Evolutionary conservation across 2,329 filamentous ascomycete species (phyloP), one percentile per base, ranked within the genome.

Genomic region (Xylogone sp.): DNA sequence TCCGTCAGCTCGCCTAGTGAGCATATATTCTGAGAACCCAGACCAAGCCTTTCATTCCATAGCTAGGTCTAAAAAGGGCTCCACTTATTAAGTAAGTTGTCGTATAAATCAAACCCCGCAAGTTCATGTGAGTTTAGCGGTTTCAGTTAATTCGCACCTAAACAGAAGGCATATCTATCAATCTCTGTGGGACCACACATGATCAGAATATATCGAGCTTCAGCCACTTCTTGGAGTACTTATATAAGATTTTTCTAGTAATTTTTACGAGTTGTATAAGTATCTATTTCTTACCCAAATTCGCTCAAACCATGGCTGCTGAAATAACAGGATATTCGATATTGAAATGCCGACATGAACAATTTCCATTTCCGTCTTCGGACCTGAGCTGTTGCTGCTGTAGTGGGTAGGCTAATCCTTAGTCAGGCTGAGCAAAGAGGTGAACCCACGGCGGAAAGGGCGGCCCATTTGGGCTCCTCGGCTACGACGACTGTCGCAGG

Each of bases 251-350:
- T 19, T 9, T 42, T 34, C 42, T 45, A 31, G 27, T 46, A 42
- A 42, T 42, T 29, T 50, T 21, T 24, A 13, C 22, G 21, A 19
- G 13, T 49, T 18, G 42, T 1, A 3, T 22, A 43, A n/a, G 24
- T 24, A 12, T 52, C 27, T 54, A n/a, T 31, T n/a, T n/a, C 50
- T 56, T 53, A 56, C 52, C 54, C 50, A 56, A 24, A 56, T 52
- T n/a, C 52, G 54, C 47, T 27, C 47, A 49, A 56, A 54, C 50
- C 52, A 56, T 27, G 50, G 50, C 16, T 43, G 42, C 47, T 48
- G 20, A 53, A 56, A 48, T 18, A 56, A 27, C n/a, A n/a, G n/a
- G n/a, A n/a, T n/a, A n/a, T n/a, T n/a, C n/a, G n/a, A n/a, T n/a
- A n/a, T n/a, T n/a, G n/a, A n/a, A n/a, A n/a, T n/a, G n/a, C n/a